These are phyloP conservation scores for Cystobasidiaceae sp. DNA, from an alignment of 1,284 basidiomycete species.

Conservation along the genomic window DNA sequence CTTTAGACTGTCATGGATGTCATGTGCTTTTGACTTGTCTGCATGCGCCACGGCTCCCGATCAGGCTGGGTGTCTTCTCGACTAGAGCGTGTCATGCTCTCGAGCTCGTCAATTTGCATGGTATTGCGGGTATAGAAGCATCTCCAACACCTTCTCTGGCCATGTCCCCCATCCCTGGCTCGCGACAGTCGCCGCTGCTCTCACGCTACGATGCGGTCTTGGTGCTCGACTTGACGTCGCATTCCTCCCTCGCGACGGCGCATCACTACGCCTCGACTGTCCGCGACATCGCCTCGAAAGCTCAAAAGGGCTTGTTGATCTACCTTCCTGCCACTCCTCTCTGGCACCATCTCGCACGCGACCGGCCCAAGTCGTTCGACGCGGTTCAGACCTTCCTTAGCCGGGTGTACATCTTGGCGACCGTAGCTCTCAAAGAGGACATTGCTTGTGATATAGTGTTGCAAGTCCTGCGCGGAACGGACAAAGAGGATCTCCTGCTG, in stretches of 20 bases:
- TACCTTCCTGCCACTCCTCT: constrained; percentile 5
- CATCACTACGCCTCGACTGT: neutral
- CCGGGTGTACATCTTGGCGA: constrained; percentile 18
- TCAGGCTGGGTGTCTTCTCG: no score
- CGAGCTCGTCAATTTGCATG: no score
- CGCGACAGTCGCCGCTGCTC: neutral
- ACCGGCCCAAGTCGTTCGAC: neutral
- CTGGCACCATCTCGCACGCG: neutral
- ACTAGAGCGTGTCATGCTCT: neutral
- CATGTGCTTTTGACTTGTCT: neutral
- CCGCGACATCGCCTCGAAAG: neutral
- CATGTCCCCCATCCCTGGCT: no score
- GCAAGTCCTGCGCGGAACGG: neutral
- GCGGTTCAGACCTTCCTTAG: constrained; percentile 15
- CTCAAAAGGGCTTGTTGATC: constrained; percentile 14
- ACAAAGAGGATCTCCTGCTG: neutral
- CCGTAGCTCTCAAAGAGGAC: constrained; percentile 6
- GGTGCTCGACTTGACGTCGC: constrained; percentile 4
- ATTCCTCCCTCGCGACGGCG: neutral
- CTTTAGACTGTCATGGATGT: neutral
- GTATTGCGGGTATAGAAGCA: no score
- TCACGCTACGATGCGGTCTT: constrained; percentile 15
- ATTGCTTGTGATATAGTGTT: constrained; percentile 14
- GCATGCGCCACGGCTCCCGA: no score
- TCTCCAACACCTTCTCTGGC: no score